Percentiles rank a stretch among this genome's conserved stretches.
These are phyloP conservation scores for Citrus australasica DNA, from an alignment of 345 rosid genomes.

Conservation along the genomic window DNA sequence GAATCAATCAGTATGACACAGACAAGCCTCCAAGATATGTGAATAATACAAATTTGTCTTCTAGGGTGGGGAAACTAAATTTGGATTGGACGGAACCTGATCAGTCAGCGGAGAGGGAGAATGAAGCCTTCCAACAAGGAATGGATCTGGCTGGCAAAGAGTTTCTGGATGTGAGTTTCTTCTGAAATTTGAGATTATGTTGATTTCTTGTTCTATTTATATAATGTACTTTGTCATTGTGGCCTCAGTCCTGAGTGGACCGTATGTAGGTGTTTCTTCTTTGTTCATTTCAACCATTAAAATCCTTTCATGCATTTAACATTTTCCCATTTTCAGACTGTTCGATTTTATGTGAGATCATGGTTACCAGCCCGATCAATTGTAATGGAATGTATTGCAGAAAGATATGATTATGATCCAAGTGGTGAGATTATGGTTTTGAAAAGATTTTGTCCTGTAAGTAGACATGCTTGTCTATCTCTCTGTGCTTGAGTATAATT, in stretches of 20 bases:
- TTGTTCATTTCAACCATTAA: not conserved
- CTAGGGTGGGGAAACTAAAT: conserved; percentile 83
- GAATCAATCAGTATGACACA: conserved; percentile 74
- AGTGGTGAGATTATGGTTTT: conserved; percentile 88
- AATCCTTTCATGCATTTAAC: not conserved
- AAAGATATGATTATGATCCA: conserved; percentile 57
- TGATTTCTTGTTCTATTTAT: not conserved
- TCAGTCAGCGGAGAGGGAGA: conserved; percentile 87
- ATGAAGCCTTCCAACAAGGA: conserved; percentile 73
- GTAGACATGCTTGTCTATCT: conserved; percentile 16
- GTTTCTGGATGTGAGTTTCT: conserved; percentile 67
- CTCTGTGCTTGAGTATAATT: not conserved
- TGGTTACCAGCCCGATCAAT: conserved; percentile 93
- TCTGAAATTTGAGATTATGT: not conserved
- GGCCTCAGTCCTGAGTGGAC: not conserved
- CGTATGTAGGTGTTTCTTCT: not conserved
- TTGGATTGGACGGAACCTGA: conserved; percentile 91
- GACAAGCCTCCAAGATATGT: conserved; percentile 86
- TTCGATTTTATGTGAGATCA: conserved; percentile 65
- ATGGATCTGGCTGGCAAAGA: conserved; percentile 82
- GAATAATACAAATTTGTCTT: conserved; percentile 77
- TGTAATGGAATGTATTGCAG: conserved; percentile 66
- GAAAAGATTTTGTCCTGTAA: conserved; percentile 70
- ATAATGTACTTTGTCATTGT: not conserved
- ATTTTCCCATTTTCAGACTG: conserved; percentile 41